Evolutionary conservation across 2,329 filamentous ascomycete genomes (phyloP).

Genomic region (Plenodomus tracheiphilus): DNA sequence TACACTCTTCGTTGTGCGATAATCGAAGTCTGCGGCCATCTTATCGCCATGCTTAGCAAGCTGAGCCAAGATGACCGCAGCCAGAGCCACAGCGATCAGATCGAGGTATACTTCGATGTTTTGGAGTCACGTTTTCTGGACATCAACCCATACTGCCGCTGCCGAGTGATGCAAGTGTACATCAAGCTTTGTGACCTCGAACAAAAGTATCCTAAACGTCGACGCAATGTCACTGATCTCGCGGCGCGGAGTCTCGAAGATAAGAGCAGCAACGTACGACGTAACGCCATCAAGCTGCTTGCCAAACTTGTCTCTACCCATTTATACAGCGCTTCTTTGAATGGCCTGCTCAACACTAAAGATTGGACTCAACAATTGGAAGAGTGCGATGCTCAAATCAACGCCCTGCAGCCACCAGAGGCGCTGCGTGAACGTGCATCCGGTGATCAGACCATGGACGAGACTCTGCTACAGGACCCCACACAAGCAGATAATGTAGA

Average conservation of each 20-base stretch:
- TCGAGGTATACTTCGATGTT: constrained; percentile 96
- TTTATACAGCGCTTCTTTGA: constrained; percentile 72
- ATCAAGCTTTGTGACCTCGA: constrained; percentile 91
- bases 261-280: constrained; percentile 95
- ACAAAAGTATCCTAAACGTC: constrained; percentile 83
- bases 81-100: constrained; percentile 91
- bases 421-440: constrained; percentile 70
- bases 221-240: constrained; percentile 84
- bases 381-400: constrained; percentile 79
- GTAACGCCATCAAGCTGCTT: constrained; percentile 92
- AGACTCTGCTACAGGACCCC: constrained; percentile 80
- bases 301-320: constrained; percentile 89
- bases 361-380: constrained; percentile 86
- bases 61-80: constrained; percentile 77
- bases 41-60: constrained; percentile 87
- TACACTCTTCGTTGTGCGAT: constrained; percentile 92
- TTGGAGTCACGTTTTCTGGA: constrained; percentile 95
- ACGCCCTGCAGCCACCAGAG: constrained; percentile 77
- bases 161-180: constrained; percentile 89
- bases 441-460: constrained; percentile 72
- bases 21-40: constrained; percentile 95
- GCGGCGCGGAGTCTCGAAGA: constrained; percentile 90
- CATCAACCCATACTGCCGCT: constrained; percentile 94
- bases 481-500: constrained; percentile 68
- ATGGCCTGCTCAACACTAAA: constrained; percentile 73